Evolutionary conservation across 306 rosid genomes (phyloP).

Genomic region (Casuarina equisetifolia): DNA sequence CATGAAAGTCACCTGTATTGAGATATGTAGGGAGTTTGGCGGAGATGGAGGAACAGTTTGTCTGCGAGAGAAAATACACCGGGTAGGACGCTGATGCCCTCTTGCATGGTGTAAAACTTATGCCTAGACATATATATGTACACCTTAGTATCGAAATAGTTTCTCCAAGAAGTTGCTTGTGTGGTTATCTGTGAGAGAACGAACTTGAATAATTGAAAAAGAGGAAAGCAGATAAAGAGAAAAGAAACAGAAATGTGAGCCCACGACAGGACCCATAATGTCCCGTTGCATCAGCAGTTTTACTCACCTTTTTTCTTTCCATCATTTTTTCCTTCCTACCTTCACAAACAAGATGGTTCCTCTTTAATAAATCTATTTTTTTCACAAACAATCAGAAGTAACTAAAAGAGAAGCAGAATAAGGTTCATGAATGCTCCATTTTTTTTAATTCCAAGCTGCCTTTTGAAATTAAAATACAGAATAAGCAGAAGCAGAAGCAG

Average conservation of each 20-base stretch:
- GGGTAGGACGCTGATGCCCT: constrained; percentile 27
- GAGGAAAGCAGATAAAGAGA: constrained; percentile 31
- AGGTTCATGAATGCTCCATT: constrained; percentile 38
- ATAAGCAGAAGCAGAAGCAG: neutral
- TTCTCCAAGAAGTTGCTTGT: constrained; percentile 70
- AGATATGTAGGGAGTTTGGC: constrained; percentile 4
- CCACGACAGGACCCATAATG: constrained; percentile 71
- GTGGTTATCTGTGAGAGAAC: constrained; percentile 80
- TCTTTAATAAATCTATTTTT: constrained; percentile 30
- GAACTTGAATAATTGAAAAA: constrained; percentile 60
- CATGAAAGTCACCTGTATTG: constrained; percentile 48
- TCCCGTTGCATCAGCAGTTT: constrained; percentile 58
- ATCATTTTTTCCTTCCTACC: constrained; percentile 51
- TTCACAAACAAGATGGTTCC: constrained; percentile 41
- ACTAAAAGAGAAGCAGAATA: constrained; percentile 29
- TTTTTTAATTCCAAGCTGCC: constrained; percentile 11
- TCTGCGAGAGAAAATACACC: constrained; percentile 28
- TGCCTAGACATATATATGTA: constrained; percentile 14
- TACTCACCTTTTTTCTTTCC: constrained; percentile 48
- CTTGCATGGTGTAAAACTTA: neutral
- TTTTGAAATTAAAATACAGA: constrained; percentile 9
- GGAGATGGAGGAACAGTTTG: constrained; percentile 9
- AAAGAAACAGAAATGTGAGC: constrained; percentile 55
- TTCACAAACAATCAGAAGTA: constrained; percentile 26
- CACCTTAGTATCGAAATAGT: constrained; percentile 38